phyloP scores from a whole-genome alignment of 129 eudicot species.

The Cynara cardunculus region DNA sequence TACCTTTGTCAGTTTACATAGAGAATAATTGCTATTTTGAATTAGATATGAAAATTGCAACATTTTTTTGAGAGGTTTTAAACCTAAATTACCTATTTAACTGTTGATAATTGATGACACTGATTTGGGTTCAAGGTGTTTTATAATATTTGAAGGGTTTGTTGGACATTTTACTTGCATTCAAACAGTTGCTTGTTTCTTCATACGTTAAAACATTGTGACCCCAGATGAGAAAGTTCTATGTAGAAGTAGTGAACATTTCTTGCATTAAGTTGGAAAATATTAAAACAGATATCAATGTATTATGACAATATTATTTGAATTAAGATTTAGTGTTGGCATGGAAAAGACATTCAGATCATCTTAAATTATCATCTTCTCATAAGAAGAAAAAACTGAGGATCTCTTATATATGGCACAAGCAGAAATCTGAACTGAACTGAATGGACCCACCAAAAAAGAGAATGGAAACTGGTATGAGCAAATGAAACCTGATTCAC shows the following conservation, averaged over 20 bases:
- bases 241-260: not conserved
- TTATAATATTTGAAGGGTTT: not conserved
- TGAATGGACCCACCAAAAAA: not conserved
- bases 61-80: not conserved
- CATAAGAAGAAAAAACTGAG: not conserved
- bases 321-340: not conserved
- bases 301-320: not conserved
- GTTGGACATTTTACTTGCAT: not conserved
- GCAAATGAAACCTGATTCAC: not conserved
- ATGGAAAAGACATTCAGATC: not conserved
- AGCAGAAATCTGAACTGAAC: not conserved
- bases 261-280: not conserved
- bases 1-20: not conserved
- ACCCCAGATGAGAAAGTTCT: not conserved
- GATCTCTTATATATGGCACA: not conserved
- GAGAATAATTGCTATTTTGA: not conserved
- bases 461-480: constrained; percentile 1
- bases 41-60: not conserved
- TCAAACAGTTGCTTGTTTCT: not conserved
- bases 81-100: not conserved
- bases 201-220: not conserved
- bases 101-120: not conserved
- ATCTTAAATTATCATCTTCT: not conserved
- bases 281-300: not conserved
- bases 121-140: not conserved